Percentiles rank a stretch among this genome's conserved stretches.
phyloP scores from a whole-genome alignment of 345 rosid genomes.

The Salix suchowensis region DNA sequence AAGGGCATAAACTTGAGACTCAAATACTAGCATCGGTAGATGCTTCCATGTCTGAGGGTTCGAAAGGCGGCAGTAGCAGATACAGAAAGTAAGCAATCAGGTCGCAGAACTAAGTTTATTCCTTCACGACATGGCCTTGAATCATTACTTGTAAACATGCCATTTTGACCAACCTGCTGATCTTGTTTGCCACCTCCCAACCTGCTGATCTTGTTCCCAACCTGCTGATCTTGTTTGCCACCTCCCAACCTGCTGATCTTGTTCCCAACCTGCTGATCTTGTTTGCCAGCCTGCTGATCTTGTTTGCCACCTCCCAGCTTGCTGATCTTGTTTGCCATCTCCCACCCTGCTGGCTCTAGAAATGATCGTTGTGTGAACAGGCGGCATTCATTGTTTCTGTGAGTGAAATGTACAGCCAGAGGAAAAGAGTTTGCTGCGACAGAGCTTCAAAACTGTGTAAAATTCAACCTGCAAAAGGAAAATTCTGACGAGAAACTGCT shows the following conservation, averaged over 20 bases:
- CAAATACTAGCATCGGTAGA: background rate
- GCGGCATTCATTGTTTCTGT: no score
- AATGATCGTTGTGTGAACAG: no score
- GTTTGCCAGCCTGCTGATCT: no score
- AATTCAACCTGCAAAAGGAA: background rate
- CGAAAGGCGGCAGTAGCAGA: background rate
- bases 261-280: no score
- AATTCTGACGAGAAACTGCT: conserved; percentile 9
- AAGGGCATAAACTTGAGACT: background rate
- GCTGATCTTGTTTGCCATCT: no score
- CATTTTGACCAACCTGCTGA: background rate
- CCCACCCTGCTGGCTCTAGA: no score
- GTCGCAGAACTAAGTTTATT: background rate
- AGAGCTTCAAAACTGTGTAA: no score
- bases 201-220: no score
- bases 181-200: no score
- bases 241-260: no score
- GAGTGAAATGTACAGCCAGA: background rate
- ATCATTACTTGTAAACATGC: background rate
- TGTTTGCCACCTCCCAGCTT: no score
- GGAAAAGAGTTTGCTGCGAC: background rate
- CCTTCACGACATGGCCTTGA: background rate
- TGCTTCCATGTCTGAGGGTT: background rate
- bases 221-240: no score
- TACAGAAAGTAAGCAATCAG: background rate